Conservation (phyloP, 495 filamentous ascomycete genomes). For the Halenospora varia region DNA sequence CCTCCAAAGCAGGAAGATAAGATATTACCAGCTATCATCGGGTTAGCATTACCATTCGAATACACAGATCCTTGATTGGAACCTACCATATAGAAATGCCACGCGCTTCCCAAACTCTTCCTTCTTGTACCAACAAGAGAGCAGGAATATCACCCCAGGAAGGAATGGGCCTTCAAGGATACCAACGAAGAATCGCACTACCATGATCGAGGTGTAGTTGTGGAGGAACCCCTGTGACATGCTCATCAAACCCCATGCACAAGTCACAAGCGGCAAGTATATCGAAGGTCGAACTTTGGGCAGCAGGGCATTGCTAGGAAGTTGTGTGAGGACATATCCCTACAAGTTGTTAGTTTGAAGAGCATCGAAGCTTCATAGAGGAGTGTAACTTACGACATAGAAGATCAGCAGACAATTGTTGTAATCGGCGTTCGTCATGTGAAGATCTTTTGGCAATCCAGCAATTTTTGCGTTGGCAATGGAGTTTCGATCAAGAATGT, state of each 20-base stretch:
- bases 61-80: slow-evolving; percentile 15
- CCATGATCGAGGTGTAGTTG: slow-evolving; percentile 46
- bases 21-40: slow-evolving; percentile 48
- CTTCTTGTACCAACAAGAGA: slow-evolving; percentile 44
- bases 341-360: too few relatives aligned
- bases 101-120: slow-evolving; percentile 11
- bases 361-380: too few relatives aligned
- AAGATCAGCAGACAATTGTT: too few relatives aligned
- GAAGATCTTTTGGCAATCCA: too few relatives aligned
- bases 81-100: not conserved
- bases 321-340: slow-evolving; percentile 60
- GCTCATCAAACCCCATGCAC: slow-evolving; percentile 50
- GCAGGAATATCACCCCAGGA: slow-evolving; percentile 44
- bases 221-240: slow-evolving; percentile 42
- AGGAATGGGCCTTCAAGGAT: slow-evolving; percentile 43
- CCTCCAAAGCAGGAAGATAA: slow-evolving; percentile 57
- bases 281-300: slow-evolving; percentile 51
- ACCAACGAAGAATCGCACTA: slow-evolving; percentile 53
- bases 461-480: too few relatives aligned
- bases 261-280: slow-evolving; percentile 54
- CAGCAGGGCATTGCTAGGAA: slow-evolving; percentile 56
- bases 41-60: slow-evolving; percentile 55
- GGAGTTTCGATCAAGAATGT: too few relatives aligned
- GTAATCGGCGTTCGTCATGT: too few relatives aligned
- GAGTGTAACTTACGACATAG: too few relatives aligned